Evolutionary conservation across 805 yeast genomes (phyloP).

Genomic region (Zygotorulaspora danielsina): DNA sequence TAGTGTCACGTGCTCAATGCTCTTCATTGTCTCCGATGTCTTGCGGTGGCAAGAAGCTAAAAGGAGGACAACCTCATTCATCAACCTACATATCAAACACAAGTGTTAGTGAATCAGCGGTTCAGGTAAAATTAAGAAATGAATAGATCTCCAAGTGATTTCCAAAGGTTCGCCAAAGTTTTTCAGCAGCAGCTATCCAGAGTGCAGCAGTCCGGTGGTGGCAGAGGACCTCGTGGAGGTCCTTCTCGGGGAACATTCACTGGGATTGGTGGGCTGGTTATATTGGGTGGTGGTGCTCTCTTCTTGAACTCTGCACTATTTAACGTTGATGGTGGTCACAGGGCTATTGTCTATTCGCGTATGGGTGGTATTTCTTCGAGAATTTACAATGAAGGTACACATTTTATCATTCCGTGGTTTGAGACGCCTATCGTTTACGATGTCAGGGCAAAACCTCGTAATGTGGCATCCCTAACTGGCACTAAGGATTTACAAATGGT

Average conservation of each 20-base stretch:
- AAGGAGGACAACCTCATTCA: too few species aligned
- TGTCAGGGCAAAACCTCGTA: conserved; percentile 95
- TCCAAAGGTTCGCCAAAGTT: conserved; percentile 50
- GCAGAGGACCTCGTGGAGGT: conserved; percentile 25
- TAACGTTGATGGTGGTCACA: conserved; percentile 97
- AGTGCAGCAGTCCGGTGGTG: conserved; percentile 39
- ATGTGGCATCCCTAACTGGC: conserved; percentile 93
- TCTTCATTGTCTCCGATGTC: background rate
- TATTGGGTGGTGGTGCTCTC: conserved; percentile 55
- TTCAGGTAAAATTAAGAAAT: conserved; percentile 15
- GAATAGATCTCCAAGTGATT: conserved; percentile 39
- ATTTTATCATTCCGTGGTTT: conserved; percentile 87
- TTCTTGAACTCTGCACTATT: conserved; percentile 55
- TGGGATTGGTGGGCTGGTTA: conserved; percentile 57
- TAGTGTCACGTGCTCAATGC: conserved; percentile 1
- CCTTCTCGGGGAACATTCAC: conserved; percentile 53
- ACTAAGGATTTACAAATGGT: conserved; percentile 99
- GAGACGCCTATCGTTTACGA: conserved; percentile 91
- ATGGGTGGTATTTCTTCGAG: conserved; percentile 75
- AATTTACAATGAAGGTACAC: conserved; percentile 92
- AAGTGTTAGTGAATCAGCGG: too few species aligned
- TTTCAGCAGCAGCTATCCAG: conserved; percentile 45
- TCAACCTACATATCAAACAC: too few species aligned
- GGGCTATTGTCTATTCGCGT: conserved; percentile 92
- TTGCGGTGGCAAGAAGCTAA: conserved; percentile 3